Conservation (phyloP, 208 protist genomes). For the Trypanosomatidae sp. region DNA sequence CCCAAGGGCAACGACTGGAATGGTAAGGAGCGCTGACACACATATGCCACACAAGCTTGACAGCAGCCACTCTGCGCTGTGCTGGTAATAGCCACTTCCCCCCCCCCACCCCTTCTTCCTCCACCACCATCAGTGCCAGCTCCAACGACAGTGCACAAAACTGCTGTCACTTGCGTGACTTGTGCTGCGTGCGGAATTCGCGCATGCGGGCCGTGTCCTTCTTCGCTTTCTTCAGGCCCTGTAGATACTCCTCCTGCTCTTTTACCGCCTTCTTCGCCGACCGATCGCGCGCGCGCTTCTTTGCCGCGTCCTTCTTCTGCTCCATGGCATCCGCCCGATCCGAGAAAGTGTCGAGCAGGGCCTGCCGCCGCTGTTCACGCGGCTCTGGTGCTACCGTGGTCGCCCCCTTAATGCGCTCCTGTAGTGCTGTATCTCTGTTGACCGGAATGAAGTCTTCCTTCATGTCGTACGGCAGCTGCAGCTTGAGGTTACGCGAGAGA, state of each 20-base stretch:
- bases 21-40: not conserved
- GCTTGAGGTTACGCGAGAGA: slow-evolving; percentile 78
- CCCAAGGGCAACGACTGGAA: not conserved
- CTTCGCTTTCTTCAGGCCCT: slow-evolving; percentile 90
- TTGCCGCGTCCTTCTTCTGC: slow-evolving; percentile 71
- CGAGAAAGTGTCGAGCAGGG: slow-evolving; percentile 72
- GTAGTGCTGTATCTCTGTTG: slow-evolving; percentile 47
- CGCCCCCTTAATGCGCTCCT: slow-evolving; percentile 71
- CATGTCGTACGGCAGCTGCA: slow-evolving; percentile 88
- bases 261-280: slow-evolving; percentile 47
- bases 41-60: not conserved
- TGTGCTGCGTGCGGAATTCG: slow-evolving; percentile 91
- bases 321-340: slow-evolving; percentile 76
- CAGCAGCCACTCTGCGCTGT: not conserved
- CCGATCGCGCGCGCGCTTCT: slow-evolving; percentile 68
- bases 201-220: slow-evolving; percentile 87
- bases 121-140: not conserved
- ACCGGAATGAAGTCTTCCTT: slow-evolving; percentile 92
- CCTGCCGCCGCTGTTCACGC: slow-evolving; percentile 80
- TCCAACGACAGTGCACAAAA: not conserved
- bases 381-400: slow-evolving; percentile 76
- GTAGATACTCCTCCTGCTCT: slow-evolving; percentile 77
- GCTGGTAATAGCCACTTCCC: not conserved
- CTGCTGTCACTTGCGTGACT: slow-evolving; percentile 59
- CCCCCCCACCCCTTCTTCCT: not conserved